Evolutionary conservation across 768 basidiomycete genomes (phyloP).

Genomic region (Tricholoma bakamatsutake): DNA sequence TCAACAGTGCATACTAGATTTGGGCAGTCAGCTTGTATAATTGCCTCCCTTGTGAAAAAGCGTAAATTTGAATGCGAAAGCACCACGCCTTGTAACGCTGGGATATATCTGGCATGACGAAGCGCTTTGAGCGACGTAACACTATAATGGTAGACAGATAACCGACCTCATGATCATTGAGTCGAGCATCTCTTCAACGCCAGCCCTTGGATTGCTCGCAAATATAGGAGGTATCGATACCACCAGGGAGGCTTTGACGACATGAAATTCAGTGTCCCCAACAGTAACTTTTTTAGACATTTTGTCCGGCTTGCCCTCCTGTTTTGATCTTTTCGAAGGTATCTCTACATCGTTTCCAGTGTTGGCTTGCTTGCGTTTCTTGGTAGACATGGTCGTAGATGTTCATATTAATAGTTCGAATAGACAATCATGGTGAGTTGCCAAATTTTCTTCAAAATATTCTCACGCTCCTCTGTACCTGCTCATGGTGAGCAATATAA

Average conservation of each 20-base stretch:
- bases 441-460: conserved; percentile 6
- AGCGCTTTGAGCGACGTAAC: background rate
- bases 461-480: conserved; percentile 7
- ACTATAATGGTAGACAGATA: background rate
- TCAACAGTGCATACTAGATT: conserved; percentile 68
- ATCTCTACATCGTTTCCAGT: conserved; percentile 16
- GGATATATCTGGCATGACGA: conserved; percentile 61
- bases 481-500: conserved; percentile 11
- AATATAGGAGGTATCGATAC: conserved; percentile 82
- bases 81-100: conserved; percentile 81
- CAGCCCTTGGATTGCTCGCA: conserved; percentile 60
- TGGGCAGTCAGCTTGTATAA: conserved; percentile 78
- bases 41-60: conserved; percentile 60
- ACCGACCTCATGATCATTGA: conserved; percentile 92
- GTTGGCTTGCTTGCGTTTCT: conserved; percentile 46
- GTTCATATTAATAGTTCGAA: conserved; percentile 4
- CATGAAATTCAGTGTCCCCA: conserved; percentile 48
- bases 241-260: conserved; percentile 58
- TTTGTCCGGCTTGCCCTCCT: conserved; percentile 25
- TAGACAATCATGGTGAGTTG: conserved; percentile 5
- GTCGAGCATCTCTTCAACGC: conserved; percentile 87
- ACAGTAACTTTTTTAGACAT: conserved; percentile 35
- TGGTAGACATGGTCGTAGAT: conserved; percentile 24
- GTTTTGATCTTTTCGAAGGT: conserved; percentile 33
- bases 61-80: conserved; percentile 76